These are phyloP conservation scores for Ustilago crameri DNA, from an alignment of 1,284 basidiomycete species.

Conservation along the genomic window DNA sequence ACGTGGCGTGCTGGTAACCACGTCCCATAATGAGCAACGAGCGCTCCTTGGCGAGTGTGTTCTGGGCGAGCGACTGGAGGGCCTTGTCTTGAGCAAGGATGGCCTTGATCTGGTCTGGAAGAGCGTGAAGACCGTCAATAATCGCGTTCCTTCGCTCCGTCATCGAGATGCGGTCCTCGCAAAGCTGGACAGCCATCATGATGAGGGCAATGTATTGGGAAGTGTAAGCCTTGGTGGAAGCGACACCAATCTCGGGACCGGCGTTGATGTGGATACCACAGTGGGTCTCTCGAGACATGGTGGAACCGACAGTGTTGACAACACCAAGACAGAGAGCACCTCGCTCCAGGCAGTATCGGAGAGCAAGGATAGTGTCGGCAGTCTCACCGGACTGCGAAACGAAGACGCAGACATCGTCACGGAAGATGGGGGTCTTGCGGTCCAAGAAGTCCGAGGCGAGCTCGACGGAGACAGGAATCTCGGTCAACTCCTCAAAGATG, in stretches of 20 bases:
- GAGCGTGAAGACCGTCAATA: slow-evolving; percentile 89
- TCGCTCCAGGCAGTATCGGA: slow-evolving; percentile 95
- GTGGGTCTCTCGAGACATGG: slow-evolving; percentile 97
- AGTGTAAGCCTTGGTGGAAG: slow-evolving; percentile 99
- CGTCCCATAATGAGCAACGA: slow-evolving; percentile 96
- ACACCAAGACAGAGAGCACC: slow-evolving; percentile 94
- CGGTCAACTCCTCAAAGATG: slow-evolving; percentile 98
- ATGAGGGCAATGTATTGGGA: slow-evolving; percentile 98
- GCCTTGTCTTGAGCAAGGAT: slow-evolving; percentile 84
- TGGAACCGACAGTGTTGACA: slow-evolving; percentile 98
- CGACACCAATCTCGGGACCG: slow-evolving; percentile 98
- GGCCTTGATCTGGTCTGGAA: slow-evolving; percentile 88
- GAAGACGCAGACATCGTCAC: slow-evolving; percentile 97
- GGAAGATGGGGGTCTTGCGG: slow-evolving; percentile 98
- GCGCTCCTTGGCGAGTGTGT: slow-evolving; percentile 81
- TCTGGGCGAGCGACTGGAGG: slow-evolving; percentile 84
- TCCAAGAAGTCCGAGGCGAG: slow-evolving; percentile 98
- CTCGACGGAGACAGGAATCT: slow-evolving; percentile 97
- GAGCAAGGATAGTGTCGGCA: slow-evolving; percentile 94
- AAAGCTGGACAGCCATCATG: slow-evolving; percentile 97
- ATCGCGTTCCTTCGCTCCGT: slow-evolving; percentile 89
- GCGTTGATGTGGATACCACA: slow-evolving; percentile 99
- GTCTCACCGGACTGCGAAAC: slow-evolving; percentile 98
- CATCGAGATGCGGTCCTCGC: slow-evolving; percentile 94
- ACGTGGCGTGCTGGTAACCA: slow-evolving; percentile 97